Percentiles rank a stretch among this genome's conserved stretches.
Conservation (phyloP, 192 early-diverging fungal genomes). For the Coemansia sp. region DNA sequence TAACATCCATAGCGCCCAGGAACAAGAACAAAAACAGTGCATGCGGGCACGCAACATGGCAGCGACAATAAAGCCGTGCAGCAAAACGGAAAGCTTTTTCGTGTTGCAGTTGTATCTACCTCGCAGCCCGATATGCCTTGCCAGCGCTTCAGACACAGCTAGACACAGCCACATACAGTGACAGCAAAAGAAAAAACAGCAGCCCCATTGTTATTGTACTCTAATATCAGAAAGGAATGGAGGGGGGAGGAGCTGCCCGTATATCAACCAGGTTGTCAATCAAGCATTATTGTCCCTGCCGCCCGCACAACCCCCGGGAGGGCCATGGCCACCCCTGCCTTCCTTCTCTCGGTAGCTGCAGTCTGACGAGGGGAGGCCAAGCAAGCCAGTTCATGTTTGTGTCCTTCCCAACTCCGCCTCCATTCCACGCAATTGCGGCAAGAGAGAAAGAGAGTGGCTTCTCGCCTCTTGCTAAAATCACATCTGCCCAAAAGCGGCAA, state of each 20-base stretch:
- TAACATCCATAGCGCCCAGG: slow-evolving; percentile 2
- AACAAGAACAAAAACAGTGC: slow-evolving; percentile 7
- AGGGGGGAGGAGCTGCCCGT: neutral
- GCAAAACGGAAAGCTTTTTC: slow-evolving; percentile 27
- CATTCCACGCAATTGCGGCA: neutral
- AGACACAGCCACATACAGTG: slow-evolving; percentile 7
- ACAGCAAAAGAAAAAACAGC: slow-evolving; percentile 1
- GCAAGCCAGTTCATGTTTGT: neutral
- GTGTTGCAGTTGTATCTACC: slow-evolving; percentile 5
- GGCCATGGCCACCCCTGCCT: neutral
- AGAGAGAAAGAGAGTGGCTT: neutral
- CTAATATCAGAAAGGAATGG: slow-evolving; percentile 17
- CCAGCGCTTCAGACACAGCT: slow-evolving; percentile 27
- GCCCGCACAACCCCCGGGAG: neutral
- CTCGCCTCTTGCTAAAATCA: neutral
- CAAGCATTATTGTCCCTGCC: slow-evolving; percentile 7
- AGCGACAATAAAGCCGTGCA: slow-evolving; percentile 31
- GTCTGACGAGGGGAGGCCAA: neutral
- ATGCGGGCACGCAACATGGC: slow-evolving; percentile 9
- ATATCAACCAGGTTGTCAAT: slow-evolving; percentile 16
- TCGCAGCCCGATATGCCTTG: slow-evolving; percentile 13
- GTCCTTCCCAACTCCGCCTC: neutral
- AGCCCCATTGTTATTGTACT: slow-evolving; percentile 13
- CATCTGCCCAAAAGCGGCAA: slow-evolving; percentile 10
- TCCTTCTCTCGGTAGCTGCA: neutral